phyloP scores from a whole-genome alignment of 768 basidiomycete genomes.

The Lentinula raphanica region DNA sequence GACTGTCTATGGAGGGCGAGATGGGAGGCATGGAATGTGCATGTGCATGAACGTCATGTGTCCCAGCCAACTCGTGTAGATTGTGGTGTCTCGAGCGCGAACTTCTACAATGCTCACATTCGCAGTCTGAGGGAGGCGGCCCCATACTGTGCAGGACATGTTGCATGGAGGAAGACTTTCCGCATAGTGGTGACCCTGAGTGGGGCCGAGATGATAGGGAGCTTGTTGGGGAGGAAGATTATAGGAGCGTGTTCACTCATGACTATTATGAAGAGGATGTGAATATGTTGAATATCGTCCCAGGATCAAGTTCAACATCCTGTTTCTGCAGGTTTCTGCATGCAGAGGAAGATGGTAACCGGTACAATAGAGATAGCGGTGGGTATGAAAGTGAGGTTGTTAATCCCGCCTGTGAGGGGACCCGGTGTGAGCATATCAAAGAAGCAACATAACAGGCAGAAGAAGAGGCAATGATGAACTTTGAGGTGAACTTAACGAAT shows the following conservation, averaged over 20 bases:
- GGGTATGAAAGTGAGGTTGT: too few relatives aligned
- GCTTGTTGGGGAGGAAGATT: slow-evolving; percentile 37
- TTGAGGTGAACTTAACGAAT: too few relatives aligned
- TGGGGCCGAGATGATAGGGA: slow-evolving; percentile 30
- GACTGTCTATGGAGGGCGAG: slow-evolving; percentile 32
- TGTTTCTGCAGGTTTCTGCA: too few relatives aligned
- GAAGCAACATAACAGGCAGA: too few relatives aligned
- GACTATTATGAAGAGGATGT: slow-evolving; percentile 28
- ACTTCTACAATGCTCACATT: slow-evolving; percentile 16
- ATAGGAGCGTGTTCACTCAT: slow-evolving; percentile 43
- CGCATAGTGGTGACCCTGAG: slow-evolving; percentile 38
- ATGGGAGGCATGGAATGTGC: slow-evolving; percentile 21
- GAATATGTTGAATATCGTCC: too few relatives aligned
- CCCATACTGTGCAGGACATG: slow-evolving; percentile 45
- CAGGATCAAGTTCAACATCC: too few relatives aligned
- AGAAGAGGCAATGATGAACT: too few relatives aligned
- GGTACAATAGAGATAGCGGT: too few relatives aligned
- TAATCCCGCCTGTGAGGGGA: too few relatives aligned
- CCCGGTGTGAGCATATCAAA: too few relatives aligned
- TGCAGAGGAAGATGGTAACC: too few relatives aligned
- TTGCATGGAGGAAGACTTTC: slow-evolving; percentile 40
- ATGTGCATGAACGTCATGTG: slow-evolving; percentile 23
- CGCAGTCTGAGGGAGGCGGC: slow-evolving; percentile 42
- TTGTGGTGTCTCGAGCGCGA: slow-evolving; percentile 38
- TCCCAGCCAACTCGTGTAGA: slow-evolving; percentile 27